Evolutionary conservation across 305 asterid genomes (phyloP), one percentile per base, ranked within the genome.

Genomic region (Fraxinus nigra): DNA sequence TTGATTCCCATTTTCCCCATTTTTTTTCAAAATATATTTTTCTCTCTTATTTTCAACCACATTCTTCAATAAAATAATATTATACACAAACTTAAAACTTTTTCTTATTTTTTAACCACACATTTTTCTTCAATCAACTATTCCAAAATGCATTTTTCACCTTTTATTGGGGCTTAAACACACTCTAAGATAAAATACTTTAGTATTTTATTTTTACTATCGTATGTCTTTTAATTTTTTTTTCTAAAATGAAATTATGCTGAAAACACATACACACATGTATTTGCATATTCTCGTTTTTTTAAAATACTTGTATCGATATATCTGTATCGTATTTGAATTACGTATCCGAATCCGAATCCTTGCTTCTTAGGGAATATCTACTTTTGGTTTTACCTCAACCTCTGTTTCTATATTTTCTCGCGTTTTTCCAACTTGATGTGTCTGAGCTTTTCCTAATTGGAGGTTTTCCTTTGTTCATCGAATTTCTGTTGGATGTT

Each of bases 401-500:
- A 67, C 59, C 61, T 7, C 54, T 54, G 35, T 46, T 63, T 9
- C 26, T 78, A 72, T 51, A 48, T 82, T 61, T 78, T 70, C 70
- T 72, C 14, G 74, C 75, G 65, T 77, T 54, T 59, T 56, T 30
- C 63, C 18, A 43, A 72, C 65, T 74, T 79, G 69, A 20, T 22
- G 70, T 7, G 70, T 22, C 32, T 22, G 70, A 20, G 74, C 22
- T 28, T 67, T 67, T 30, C 81, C 77, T 79, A 48, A 84, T 76
- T 82, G 18, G 63, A 34, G n/a, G 18, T 30, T 67, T 28, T 3
- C 37, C 46, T 32, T 33, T 83, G 69, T 79, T 46, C 65, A 14
- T 70, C 65, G 74, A 72, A 72, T 59, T 82, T 43, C 79, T 87
- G 82, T 76, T 84, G 75, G 78, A 78, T 80, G 22, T 69, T 86